Evolutionary conservation across 2,329 filamentous ascomycete genomes (phyloP), one percentile per base, ranked within the genome.

Genomic region (Tothia fuscella): DNA sequence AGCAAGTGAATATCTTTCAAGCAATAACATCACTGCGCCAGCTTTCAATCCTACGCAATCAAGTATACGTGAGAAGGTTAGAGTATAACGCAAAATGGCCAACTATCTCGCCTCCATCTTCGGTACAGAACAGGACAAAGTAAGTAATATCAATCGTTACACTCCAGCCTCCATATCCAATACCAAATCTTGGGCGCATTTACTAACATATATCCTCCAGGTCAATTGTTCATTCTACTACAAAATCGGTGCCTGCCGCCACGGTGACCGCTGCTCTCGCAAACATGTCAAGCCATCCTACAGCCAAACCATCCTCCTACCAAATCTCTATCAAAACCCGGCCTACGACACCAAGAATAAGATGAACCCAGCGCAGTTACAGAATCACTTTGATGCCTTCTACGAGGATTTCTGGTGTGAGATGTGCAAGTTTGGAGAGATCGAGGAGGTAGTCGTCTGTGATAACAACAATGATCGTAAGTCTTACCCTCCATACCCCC

Each of bases 321-420:
- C 91, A 35, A 95, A 94, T 65, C 83, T 98, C 54, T 98, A 98
- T 74, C 91, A 96, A 66, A 98, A 98, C 72, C 91, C 91, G 9
- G 86, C 87, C 49, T 93, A 93, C 76, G 88, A 96, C 63, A 80
- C 84, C 36, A 93, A 93, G 70, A 91, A 80, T 72, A 91, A 88
- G 68, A 94, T 98, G 83, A 95, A 93, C 67, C 70, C 87, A 5
- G 81, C 78, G 53, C 91, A 98, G 71, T 81, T 96, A 61, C 89
- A 95, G 66, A 94, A 94, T 70, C 91, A 98, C 74, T 98, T 98
- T 61, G 91, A 98, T 65, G 91, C 91, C 57, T 98, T 98, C 65
- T 98, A 98, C 72, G 91, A 98, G 70, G 91, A 98, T 62, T 87
- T 98, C 51, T 98, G 91, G 89, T 96, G 89, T 68, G 91, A 98